Evolutionary conservation across 2,329 filamentous ascomycete genomes (phyloP).

Genomic region (Fusarium miscanthi): DNA sequence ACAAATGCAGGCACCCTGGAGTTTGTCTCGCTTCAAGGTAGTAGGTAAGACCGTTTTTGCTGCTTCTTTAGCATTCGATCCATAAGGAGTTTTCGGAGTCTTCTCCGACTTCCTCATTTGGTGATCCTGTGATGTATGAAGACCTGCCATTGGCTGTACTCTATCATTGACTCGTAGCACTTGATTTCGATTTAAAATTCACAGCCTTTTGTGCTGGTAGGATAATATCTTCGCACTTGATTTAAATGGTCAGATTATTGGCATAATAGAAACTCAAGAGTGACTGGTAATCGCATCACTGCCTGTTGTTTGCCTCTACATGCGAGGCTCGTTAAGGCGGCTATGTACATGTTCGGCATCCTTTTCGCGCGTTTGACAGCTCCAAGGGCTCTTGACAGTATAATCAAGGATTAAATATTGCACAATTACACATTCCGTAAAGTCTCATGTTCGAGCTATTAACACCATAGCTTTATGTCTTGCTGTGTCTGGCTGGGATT

Average conservation of each 20-base stretch:
- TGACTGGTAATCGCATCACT: background rate
- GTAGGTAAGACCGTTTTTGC: background rate
- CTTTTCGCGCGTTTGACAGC: background rate
- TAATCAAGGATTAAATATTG: background rate
- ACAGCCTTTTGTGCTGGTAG: background rate
- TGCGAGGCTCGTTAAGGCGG: background rate
- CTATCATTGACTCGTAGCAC: background rate
- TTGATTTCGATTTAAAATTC: background rate
- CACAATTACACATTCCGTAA: background rate
- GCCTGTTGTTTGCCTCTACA: background rate
- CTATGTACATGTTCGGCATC: background rate
- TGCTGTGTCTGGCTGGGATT: background rate
- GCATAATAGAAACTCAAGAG: too few species aligned
- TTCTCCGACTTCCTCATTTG: slow-evolving; percentile 38
- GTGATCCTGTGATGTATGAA: background rate
- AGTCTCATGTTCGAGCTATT: background rate
- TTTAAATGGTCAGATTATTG: accelerated
- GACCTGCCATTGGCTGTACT: slow-evolving; percentile 27
- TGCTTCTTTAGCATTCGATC: background rate
- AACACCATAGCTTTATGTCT: background rate
- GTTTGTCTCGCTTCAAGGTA: background rate
- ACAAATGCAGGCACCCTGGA: background rate
- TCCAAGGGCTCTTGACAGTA: background rate
- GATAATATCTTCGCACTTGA: background rate
- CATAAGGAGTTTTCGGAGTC: slow-evolving; percentile 42